Evolutionary conservation across 441 rosid species (phyloP).

Genomic region (Gossypium laxum): DNA sequence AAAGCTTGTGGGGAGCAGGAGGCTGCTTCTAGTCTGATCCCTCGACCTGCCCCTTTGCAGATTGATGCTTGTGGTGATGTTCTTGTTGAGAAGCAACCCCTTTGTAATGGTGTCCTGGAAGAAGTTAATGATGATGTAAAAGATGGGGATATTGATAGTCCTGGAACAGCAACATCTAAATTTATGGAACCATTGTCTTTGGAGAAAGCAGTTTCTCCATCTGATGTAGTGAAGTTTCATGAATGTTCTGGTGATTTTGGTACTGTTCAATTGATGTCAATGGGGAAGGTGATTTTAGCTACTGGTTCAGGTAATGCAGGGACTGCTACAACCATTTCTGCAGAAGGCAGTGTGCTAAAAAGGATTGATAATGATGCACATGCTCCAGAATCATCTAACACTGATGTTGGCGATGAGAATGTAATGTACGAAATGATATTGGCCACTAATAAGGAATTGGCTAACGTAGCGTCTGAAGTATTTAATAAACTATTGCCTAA

Average conservation of each 20-base stretch:
- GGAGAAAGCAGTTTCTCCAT: slow-evolving; percentile 20
- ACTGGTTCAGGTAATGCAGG: slow-evolving; percentile 21
- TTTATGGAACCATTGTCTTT: slow-evolving; percentile 32
- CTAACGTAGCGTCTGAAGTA: slow-evolving; percentile 46
- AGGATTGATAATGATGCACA: slow-evolving; percentile 19
- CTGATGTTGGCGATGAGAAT: slow-evolving; percentile 26
- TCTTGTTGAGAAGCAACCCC: slow-evolving; percentile 25
- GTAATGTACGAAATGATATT: slow-evolving; percentile 34
- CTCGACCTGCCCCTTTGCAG: slow-evolving; percentile 42
- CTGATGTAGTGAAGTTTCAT: slow-evolving; percentile 22
- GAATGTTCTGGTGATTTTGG: slow-evolving; percentile 26
- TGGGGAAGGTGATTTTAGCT: slow-evolving; percentile 12
- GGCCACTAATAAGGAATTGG: slow-evolving; percentile 58
- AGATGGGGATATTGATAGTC: slow-evolving; percentile 55
- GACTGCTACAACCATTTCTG: slow-evolving; percentile 20
- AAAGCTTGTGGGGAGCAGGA: slow-evolving; percentile 32
- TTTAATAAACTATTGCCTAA: slow-evolving; percentile 50
- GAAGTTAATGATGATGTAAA: slow-evolving; percentile 31
- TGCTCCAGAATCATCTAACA: slow-evolving; percentile 5
- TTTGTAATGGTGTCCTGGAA: slow-evolving; percentile 31
- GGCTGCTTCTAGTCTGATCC: slow-evolving; percentile 14
- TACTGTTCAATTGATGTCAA: slow-evolving; percentile 16
- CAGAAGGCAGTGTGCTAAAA: slow-evolving; percentile 19
- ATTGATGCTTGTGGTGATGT: slow-evolving; percentile 33
- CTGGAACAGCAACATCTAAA: slow-evolving; percentile 63